These are phyloP conservation scores for Flaveria trinervia DNA, from an alignment of 129 eudicot genomes.

Conservation along the genomic window DNA sequence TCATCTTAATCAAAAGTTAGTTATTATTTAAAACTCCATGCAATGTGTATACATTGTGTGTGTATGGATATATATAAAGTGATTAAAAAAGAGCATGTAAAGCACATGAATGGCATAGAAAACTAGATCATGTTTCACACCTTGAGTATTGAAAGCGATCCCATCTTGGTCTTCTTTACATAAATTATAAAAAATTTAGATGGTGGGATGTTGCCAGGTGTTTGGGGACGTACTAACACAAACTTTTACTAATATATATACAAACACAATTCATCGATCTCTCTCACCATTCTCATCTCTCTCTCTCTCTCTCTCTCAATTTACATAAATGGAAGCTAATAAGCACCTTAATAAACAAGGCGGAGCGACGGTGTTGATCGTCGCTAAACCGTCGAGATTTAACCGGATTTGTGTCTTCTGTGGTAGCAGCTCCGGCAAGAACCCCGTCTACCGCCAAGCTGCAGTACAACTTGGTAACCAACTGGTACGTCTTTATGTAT, in stretches of 20 bases:
- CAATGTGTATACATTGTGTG: background rate
- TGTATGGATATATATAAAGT: constrained; percentile 7
- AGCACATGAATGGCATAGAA: constrained; percentile 34
- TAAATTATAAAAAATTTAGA: constrained; percentile 10
- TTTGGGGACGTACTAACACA: constrained; percentile 20
- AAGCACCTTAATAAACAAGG: constrained; percentile 21
- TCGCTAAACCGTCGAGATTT: constrained; percentile 52
- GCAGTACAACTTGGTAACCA: constrained; percentile 85
- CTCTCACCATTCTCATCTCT: constrained; percentile 23
- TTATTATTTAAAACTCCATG: background rate
- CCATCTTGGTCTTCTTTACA: constrained; percentile 24
- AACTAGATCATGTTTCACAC: constrained; percentile 39
- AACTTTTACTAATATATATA: constrained; percentile 22
- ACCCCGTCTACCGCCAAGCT: constrained; percentile 70
- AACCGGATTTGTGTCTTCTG: constrained; percentile 86
- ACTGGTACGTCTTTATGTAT: constrained; percentile 45
- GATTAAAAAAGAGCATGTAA: constrained; percentile 6
- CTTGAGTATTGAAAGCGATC: constrained; percentile 34
- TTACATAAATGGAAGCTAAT: constrained; percentile 33
- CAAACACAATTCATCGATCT: constrained; percentile 30
- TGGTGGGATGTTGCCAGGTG: constrained; percentile 44
- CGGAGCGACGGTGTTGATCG: constrained; percentile 22
- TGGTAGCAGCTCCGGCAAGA: constrained; percentile 90
- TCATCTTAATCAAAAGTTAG: background rate
- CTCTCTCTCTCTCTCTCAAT: background rate